Base-by-base conservation (phyloP, 345 rosid genomes). In the Euphorbia peplus region DNA sequence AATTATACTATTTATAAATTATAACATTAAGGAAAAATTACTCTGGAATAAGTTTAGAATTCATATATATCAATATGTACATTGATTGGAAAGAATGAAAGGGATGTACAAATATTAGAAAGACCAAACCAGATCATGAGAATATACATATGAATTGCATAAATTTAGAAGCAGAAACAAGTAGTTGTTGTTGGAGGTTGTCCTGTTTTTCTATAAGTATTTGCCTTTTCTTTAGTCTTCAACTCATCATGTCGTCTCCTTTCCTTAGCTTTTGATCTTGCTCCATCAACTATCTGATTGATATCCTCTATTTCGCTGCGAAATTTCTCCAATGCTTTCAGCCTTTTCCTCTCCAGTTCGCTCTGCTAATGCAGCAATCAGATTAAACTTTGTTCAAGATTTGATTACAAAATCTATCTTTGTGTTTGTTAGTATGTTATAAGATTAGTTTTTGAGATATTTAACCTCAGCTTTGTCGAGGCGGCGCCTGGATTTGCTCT, bases 391-490 rank as follows among this genome's bases (percentile, higher is more conserved):
- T 32, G 46, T n/a, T n/a, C n/a, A n/a, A n/a, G n/a, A n/a, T n/a
- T n/a, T n/a, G n/a, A n/a, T n/a, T n/a, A n/a, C n/a, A n/a, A n/a
- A n/a, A n/a, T n/a, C n/a, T n/a, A n/a, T n/a, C n/a, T n/a, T n/a
- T n/a, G n/a, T n/a, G n/a, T n/a, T n/a, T n/a, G n/a, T n/a, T n/a
- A n/a, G n/a, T n/a, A n/a, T n/a, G n/a, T n/a, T n/a, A n/a, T n/a
- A n/a, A n/a, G n/a, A n/a, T n/a, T n/a, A n/a, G n/a, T n/a, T n/a
- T n/a, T n/a, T n/a, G n/a, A n/a, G n/a, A n/a, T n/a, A n/a, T n/a
- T n/a, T n/a, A 73, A 93, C 98, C 97, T 90, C 92, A 62, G 73
- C 68, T 79, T 54, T 80, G 11, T 80, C 78, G 65, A 85, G 74
- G 68, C 70, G 82, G 59, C 69, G 68, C 72, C 52, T 86, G 61